Conservation (phyloP, 2,329 filamentous ascomycete genomes). For the Karstenula rhodostoma region DNA sequence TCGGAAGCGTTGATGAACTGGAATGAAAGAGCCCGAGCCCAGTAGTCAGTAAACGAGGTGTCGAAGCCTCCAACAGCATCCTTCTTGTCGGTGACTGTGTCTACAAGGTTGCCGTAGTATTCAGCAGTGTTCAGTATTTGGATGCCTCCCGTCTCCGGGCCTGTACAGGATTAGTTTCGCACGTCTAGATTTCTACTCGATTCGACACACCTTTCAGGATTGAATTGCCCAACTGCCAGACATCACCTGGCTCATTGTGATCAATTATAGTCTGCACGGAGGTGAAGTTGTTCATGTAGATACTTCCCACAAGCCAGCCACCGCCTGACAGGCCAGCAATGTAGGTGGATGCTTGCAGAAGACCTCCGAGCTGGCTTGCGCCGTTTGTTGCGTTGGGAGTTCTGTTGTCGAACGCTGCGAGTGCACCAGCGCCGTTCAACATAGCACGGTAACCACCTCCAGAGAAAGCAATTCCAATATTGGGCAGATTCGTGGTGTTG, state of each 20-base stretch:
- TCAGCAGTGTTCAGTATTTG: slow-evolving; percentile 63
- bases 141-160: slow-evolving; percentile 60
- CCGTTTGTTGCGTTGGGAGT: slow-evolving; percentile 66
- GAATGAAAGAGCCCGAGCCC: slow-evolving; percentile 84
- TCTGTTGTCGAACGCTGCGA: slow-evolving; percentile 80
- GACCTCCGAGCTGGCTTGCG: slow-evolving; percentile 76
- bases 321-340: slow-evolving; percentile 82
- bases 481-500: slow-evolving; percentile 67
- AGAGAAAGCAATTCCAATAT: slow-evolving; percentile 79
- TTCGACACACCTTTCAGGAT: slow-evolving; percentile 61
- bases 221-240: slow-evolving; percentile 71
- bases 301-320: slow-evolving; percentile 82
- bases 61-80: slow-evolving; percentile 69
- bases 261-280: slow-evolving; percentile 67
- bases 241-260: slow-evolving; percentile 52
- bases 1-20: slow-evolving; percentile 80
- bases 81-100: slow-evolving; percentile 67
- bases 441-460: slow-evolving; percentile 89
- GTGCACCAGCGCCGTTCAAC: slow-evolving; percentile 80
- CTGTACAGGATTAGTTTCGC: slow-evolving; percentile 21
- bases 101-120: slow-evolving; percentile 69
- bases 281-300: slow-evolving; percentile 81
- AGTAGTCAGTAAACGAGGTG: slow-evolving; percentile 84
- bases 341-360: slow-evolving; percentile 84
- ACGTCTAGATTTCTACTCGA: neutral